A percentile compares a stretch with the other conserved stretches of the same genome.
These are phyloP conservation scores for Neocallimastix lanati DNA, from an alignment of 192 early-diverging fungal genomes.

Conservation along the genomic window DNA sequence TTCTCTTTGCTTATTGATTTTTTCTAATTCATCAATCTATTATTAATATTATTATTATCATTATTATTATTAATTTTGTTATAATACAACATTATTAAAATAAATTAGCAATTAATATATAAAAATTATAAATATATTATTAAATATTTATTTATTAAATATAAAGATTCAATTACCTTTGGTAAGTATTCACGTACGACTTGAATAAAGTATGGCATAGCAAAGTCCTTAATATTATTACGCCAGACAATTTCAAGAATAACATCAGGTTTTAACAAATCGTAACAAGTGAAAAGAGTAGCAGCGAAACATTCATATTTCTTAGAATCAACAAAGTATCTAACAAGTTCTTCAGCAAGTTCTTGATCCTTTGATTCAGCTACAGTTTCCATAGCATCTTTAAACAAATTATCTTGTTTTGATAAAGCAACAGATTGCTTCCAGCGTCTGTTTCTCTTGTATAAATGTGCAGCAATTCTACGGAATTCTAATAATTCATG, in stretches of 20 bases:
- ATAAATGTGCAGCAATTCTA: slow-evolving; percentile 87
- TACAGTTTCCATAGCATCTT: slow-evolving; percentile 98
- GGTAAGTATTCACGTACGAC: slow-evolving; percentile 63
- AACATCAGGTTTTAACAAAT: slow-evolving; percentile 79
- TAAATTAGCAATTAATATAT: too few species aligned
- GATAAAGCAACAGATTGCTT: slow-evolving; percentile 82
- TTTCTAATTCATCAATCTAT: neutral
- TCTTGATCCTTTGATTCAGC: slow-evolving; percentile 72
- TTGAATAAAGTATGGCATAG: slow-evolving; percentile 97
- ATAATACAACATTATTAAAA: too few species aligned
- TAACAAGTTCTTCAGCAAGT: slow-evolving; percentile 82
- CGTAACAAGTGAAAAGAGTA: slow-evolving; percentile 84
- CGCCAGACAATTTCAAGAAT: slow-evolving; percentile 89
- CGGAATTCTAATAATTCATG: slow-evolving; percentile 97
- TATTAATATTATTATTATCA: neutral
- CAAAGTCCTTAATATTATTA: slow-evolving; percentile 71
- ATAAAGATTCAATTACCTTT: too few species aligned
- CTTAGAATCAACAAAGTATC: slow-evolving; percentile 84
- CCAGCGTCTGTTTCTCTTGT: slow-evolving; percentile 94
- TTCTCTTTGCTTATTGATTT: neutral
- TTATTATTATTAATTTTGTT: too few species aligned
- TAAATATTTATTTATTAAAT: too few species aligned
- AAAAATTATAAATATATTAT: too few species aligned
- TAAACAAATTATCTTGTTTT: slow-evolving; percentile 92
- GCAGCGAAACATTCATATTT: slow-evolving; percentile 90